phyloP scores from a whole-genome alignment of 495 filamentous ascomycete genomes.

The Aspergillus conjunctus region DNA sequence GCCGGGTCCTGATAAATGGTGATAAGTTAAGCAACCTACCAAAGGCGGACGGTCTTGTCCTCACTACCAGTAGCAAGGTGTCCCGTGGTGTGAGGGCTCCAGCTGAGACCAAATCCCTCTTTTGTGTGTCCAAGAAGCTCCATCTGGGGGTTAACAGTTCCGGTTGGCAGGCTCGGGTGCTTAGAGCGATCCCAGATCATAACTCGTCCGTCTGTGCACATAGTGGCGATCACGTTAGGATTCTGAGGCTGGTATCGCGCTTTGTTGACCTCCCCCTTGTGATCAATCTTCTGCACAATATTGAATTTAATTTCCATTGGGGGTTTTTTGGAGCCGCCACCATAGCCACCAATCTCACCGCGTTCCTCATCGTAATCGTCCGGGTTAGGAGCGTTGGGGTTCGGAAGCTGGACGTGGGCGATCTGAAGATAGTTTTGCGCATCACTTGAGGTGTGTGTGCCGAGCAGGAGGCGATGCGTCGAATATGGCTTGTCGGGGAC shows the following conservation, averaged over 20 bases:
- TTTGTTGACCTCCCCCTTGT: slow-evolving; percentile 97
- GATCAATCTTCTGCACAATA: slow-evolving; percentile 93
- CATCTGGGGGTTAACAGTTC: slow-evolving; percentile 75
- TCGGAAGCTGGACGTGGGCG: slow-evolving; percentile 87
- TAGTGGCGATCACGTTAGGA: slow-evolving; percentile 93
- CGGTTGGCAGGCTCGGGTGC: slow-evolving; percentile 73
- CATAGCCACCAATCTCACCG: slow-evolving; percentile 93
- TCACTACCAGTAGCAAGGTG: slow-evolving; percentile 87
- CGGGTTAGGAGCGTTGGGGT: slow-evolving; percentile 68
- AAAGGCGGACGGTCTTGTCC: slow-evolving; percentile 86
- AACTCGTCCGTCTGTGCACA: slow-evolving; percentile 83
- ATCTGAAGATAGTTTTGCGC: slow-evolving; percentile 94
- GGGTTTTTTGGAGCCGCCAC: slow-evolving; percentile 63
- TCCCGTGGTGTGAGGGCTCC: slow-evolving; percentile 83
- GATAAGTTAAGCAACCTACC: slow-evolving; percentile 54
- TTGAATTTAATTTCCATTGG: slow-evolving; percentile 77
- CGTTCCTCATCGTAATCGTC: slow-evolving; percentile 87
- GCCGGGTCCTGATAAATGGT: background rate
- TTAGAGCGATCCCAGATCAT: slow-evolving; percentile 96
- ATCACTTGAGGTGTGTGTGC: slow-evolving; percentile 88
- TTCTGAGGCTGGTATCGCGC: slow-evolving; percentile 98
- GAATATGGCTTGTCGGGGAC: slow-evolving; percentile 81
- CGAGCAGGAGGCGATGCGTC: slow-evolving; percentile 88
- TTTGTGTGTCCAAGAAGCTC: slow-evolving; percentile 81
- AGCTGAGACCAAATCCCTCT: slow-evolving; percentile 94